A percentile compares a stretch with the other conserved stretches of the same genome.
phyloP scores from a whole-genome alignment of 495 filamentous ascomycete genomes.

The Penicillium dipodomyicola region DNA sequence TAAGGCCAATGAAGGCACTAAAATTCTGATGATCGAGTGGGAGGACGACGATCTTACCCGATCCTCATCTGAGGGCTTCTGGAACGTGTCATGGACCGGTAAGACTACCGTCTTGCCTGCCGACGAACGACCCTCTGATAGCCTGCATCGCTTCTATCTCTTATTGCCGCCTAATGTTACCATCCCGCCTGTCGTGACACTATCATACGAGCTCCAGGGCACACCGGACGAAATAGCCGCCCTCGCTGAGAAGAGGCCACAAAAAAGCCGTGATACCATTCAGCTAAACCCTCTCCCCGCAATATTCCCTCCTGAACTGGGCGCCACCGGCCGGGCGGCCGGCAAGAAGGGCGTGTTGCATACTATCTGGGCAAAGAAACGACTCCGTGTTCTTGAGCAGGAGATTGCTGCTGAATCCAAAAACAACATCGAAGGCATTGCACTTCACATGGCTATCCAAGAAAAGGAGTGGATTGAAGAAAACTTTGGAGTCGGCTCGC shows the following conservation, averaged over 20 bases:
- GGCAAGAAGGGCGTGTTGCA: constrained; percentile 79
- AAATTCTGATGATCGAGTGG: constrained; percentile 85
- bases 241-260: no score
- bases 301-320: constrained; percentile 72
- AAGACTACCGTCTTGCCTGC: constrained; percentile 66
- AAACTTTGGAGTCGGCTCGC: constrained; percentile 63
- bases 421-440: constrained; percentile 72
- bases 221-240: no score
- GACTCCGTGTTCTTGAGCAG: constrained; percentile 65
- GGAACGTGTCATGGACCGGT: constrained; percentile 76
- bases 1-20: constrained; percentile 74
- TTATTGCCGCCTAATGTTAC: constrained; percentile 63
- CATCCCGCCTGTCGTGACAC: constrained; percentile 66
- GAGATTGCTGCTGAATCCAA: constrained; percentile 65
- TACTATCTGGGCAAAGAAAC: constrained; percentile 78
- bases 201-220: constrained; percentile 35
- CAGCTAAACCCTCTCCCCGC: constrained; percentile 66
- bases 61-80: constrained; percentile 42
- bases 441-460: constrained; percentile 73
- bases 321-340: constrained; percentile 58
- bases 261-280: no score
- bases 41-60: constrained; percentile 53
- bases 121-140: constrained; percentile 54
- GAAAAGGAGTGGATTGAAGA: constrained; percentile 80
- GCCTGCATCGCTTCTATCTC: constrained; percentile 67